Evolutionary conservation across 495 filamentous ascomycete genomes (phyloP).

Genomic region (Penicillium verhagenii): DNA sequence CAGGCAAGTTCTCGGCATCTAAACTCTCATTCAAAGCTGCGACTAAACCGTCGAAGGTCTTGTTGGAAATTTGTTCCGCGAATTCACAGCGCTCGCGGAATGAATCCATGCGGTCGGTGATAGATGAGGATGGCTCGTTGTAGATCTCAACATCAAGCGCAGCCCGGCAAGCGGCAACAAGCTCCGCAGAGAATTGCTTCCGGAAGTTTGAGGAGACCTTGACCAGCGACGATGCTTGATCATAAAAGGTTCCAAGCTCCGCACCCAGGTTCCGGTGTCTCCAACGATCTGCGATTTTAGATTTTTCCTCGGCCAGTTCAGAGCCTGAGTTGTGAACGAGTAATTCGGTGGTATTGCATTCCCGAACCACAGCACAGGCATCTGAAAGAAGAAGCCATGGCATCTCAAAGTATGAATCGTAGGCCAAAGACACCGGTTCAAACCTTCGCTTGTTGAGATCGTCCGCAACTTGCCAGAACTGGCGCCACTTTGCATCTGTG

Average conservation of each 20-base stretch:
- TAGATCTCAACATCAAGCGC: conserved; percentile 68
- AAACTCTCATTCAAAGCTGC: conserved; percentile 38
- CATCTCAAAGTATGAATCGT: conserved; percentile 66
- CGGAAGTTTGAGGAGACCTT: conserved; percentile 59
- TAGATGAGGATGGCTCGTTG: conserved; percentile 61
- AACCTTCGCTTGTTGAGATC: conserved; percentile 85
- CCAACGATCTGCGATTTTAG: conserved; percentile 44
- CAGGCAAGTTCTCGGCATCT: conserved; percentile 47
- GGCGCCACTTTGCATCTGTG: conserved; percentile 81
- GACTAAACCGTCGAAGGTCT: conserved; percentile 53
- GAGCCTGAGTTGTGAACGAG: conserved; percentile 48
- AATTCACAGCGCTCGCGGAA: conserved; percentile 74
- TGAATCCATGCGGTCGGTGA: conserved; percentile 64
- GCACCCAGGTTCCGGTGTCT: conserved; percentile 40
- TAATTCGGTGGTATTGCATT: conserved; percentile 74
- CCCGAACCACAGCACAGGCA: conserved; percentile 70
- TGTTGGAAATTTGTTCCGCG: conserved; percentile 69
- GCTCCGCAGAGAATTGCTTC: conserved; percentile 57
- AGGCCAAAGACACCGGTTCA: conserved; percentile 72
- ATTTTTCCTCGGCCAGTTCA: conserved; percentile 31
- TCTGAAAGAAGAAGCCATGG: conserved; percentile 83
- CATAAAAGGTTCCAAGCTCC: conserved; percentile 38
- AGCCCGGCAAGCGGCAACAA: conserved; percentile 57
- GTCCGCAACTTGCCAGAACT: conserved; percentile 78
- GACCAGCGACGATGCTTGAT: conserved; percentile 49